Percentiles rank a stretch among this genome's conserved stretches.
Conservation (phyloP, 108 stramenopile genomes). For the Nitzschia sp. region DNA sequence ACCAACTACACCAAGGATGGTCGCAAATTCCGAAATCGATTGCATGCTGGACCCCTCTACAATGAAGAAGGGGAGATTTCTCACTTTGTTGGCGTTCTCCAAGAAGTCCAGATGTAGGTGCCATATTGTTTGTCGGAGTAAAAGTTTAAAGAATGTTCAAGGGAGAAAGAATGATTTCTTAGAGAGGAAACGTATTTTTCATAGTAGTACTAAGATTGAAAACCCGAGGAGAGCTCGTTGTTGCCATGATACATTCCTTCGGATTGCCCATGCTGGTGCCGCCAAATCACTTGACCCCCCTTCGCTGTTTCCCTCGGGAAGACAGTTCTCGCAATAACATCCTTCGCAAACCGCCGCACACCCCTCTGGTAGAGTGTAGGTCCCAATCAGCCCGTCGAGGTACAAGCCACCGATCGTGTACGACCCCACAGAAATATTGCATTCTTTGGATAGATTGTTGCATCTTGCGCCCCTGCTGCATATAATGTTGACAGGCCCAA, state of each 20-base stretch:
- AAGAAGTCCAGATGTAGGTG: constrained; percentile 44
- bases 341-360: background rate
- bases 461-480: background rate
- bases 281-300: too few relatives aligned
- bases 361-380: background rate
- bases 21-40: constrained; percentile 60
- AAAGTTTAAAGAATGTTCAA: too few relatives aligned
- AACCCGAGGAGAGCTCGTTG: too few relatives aligned
- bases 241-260: too few relatives aligned
- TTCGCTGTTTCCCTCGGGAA: background rate
- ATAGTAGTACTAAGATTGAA: too few relatives aligned
- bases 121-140: too few relatives aligned
- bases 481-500: background rate
- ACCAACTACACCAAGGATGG: constrained; percentile 77
- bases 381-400: background rate
- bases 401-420: constrained; percentile 3
- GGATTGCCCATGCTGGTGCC: too few relatives aligned
- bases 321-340: constrained; percentile 1
- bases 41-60: constrained; percentile 63
- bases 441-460: background rate
- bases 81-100: constrained; percentile 75
- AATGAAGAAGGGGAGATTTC: constrained; percentile 55
- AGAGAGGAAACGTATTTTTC: too few relatives aligned
- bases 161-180: too few relatives aligned
- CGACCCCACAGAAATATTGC: background rate